Base-by-base conservation (phyloP, 495 filamentous ascomycete species). In the Talaromyces wortmannii region DNA sequence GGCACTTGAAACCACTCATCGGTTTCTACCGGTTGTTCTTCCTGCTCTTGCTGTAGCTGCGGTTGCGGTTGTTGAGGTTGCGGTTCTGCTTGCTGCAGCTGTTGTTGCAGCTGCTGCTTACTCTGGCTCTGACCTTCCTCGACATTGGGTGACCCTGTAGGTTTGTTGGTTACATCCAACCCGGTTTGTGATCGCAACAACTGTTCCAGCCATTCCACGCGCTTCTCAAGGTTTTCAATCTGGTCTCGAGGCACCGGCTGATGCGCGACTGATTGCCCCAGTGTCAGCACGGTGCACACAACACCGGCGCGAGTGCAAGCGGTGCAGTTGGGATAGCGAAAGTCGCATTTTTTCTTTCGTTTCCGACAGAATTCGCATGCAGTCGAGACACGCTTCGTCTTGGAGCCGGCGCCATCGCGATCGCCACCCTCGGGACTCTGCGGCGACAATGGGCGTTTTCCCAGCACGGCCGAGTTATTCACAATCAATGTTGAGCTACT, bases 301-400 rank as follows among this genome's bases (percentile, higher is more conserved):
- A 80, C 75, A 6, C 76, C 73, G 43, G 77, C 77, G 42, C 76
- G 74, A 8, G 72, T 72, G 52, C 77, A 80, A 13, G 77, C 75
- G 15, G 76, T 73, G 55, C 77, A 80, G 55, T 76, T 78, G 31
- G 77, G 77, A 44, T 79, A 80, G 33, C 72, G 69, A 51, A 79
- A 78, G 55, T 80, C 77, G 59, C 77, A 80, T 65, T 79, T 78
- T 49, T 78, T 80, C 64, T 80, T 80, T 10, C 77, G 63, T 52
- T 75, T 78, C 46, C 77, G 71, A 64, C 77, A 80, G 33, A 78
- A 76, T 53, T 79, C 77, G 59, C 77, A 80, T 17, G 77, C 77
- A 2, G 73, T 76, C 12, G 73, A 74, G 17, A 76, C 73, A 30
- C 73, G 73, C 55, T 76, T 76, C 46, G 32, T 46, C 33, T 53